Conservation (phyloP, 495 filamentous ascomycete species). For the Pseudoneurospora amorphoporcata region DNA sequence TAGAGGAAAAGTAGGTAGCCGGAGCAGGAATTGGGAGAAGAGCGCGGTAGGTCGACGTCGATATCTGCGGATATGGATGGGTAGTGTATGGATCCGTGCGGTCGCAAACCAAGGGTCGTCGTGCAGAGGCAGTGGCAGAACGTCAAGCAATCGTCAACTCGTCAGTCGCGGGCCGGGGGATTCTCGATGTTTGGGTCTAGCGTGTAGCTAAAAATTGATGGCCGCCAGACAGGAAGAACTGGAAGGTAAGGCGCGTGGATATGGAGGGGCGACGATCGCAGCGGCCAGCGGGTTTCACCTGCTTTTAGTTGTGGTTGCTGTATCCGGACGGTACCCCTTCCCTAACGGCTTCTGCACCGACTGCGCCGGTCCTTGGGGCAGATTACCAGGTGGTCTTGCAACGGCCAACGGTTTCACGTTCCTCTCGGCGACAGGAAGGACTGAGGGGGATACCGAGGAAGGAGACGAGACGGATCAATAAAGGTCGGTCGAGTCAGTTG, state of each 20-base stretch:
- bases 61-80: not conserved
- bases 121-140: not conserved
- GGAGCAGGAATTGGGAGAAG: not conserved
- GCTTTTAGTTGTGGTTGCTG: not conserved
- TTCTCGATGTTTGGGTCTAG: not conserved
- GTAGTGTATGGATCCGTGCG: not conserved
- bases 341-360: not conserved
- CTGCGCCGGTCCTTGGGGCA: not conserved
- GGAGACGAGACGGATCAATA: not conserved
- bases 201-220: not conserved
- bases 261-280: not conserved
- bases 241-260: not conserved
- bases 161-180: not conserved
- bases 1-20: not conserved
- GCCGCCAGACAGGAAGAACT: not conserved
- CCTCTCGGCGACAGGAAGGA: not conserved
- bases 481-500: not conserved
- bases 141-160: not conserved
- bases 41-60: not conserved
- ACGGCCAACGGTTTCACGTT: not conserved
- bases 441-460: not conserved
- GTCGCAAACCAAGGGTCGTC: not conserved
- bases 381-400: not conserved
- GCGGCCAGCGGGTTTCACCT: not conserved
- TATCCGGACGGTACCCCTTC: not conserved